Base-by-base conservation (phyloP, 768 basidiomycete genomes). In the Boletus speciosus region DNA sequence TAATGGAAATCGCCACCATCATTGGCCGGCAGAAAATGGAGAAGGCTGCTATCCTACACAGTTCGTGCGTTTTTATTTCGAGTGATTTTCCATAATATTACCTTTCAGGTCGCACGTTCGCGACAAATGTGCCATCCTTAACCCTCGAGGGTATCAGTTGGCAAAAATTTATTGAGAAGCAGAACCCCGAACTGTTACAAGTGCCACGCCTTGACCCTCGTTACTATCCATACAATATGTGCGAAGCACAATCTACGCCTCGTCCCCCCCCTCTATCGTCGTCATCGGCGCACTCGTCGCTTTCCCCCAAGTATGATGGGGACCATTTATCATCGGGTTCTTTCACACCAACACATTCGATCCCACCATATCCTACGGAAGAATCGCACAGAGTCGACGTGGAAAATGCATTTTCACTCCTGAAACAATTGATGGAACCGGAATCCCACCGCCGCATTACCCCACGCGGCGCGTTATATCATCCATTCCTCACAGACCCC, bases 1-100 rank as follows among this genome's bases (percentile, higher is more conserved):
- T 98, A 19, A 90, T 98, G 86, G 97, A 99, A 72, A 87, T 98
- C 50, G 88, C 92, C 15, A 76, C 83, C 11, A 86, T 99, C 41
- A 82, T 97, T 57, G 97, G 97, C 8, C 81, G 81, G 57, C 80
- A 78, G 58, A 80, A 80, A 48, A 91, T 97, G 81, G 96, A 96
- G 66, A 85, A 81, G 64, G 80, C 84, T 36, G 96, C 95, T 0
- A 81, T 88, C 19, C 67, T 98, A 40, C 97, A 99, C 68, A 92
- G 96, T 98, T 67, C 59, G 86, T 76, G 38, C 29, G 11, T 16
- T 27, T 42, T 32, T 9, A 37, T 52, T 40, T 35, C 10, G 21
- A 34, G 23, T 38, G 46, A 48, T 43, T 31, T 49, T 47, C 19
- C 42, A 25, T 57, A 55, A 59, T 40, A 5, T 21, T 51, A 29